A percentile compares a stretch with the other conserved stretches of the same genome.
Evolutionary conservation across 2,329 filamentous ascomycete species (phyloP).

Genomic region (Fonsecaea erecta): DNA sequence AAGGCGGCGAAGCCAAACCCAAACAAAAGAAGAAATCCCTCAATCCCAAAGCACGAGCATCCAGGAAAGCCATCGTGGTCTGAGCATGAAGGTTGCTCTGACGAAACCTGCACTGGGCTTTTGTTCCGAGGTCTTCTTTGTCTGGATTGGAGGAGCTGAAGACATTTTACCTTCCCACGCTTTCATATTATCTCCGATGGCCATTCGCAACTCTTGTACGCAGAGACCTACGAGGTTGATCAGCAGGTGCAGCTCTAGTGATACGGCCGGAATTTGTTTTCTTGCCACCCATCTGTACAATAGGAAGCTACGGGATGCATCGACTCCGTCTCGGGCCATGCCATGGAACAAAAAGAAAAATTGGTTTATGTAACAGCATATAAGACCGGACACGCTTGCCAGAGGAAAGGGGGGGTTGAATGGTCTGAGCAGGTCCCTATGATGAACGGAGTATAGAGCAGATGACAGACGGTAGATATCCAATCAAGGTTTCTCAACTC

Average conservation of each 20-base stretch:
- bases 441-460: conserved; percentile 16
- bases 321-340: conserved; percentile 1
- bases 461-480: conserved; percentile 12
- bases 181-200: background rate
- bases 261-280: background rate
- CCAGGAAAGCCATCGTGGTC: conserved; percentile 26
- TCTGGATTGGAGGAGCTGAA: background rate
- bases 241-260: background rate
- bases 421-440: conserved; percentile 5
- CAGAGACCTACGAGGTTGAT: background rate
- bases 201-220: background rate
- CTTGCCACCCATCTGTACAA: background rate
- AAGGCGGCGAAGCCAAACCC: conserved; percentile 63
- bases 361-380: conserved; percentile 3
- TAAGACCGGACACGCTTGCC: background rate
- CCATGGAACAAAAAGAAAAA: background rate
- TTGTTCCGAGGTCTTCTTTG: background rate
- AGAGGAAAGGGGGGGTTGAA: background rate
- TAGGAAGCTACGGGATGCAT: background rate
- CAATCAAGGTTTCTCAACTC: conserved; percentile 20
- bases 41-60: conserved; percentile 36
- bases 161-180: background rate
- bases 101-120: background rate
- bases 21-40: conserved; percentile 48
- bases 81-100: background rate